Evolutionary conservation across 495 filamentous ascomycete genomes (phyloP), one percentile per base, ranked within the genome.

Genomic region (Penicillium cinerascens): DNA sequence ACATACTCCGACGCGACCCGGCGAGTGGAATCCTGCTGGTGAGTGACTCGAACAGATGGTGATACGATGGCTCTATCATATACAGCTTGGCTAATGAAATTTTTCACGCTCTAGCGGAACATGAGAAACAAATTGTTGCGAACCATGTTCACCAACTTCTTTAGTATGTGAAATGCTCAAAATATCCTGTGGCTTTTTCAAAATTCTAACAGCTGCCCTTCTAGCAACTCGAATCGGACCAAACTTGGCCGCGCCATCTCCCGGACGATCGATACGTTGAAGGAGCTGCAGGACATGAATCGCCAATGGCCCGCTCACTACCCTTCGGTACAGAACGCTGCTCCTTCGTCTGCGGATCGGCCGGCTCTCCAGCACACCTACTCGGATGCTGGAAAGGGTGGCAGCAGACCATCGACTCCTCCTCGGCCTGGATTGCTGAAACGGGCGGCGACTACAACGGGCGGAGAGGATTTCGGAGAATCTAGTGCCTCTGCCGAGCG

Each of bases 301-400:
- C 71, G 85, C 25, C 79, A 82, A 67, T 97, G 95, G 93, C 95
- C 93, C 5, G 91, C 91, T 33, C 88, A 92, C 60, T 98, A 98
- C 63, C 95, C 93, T 44, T 89, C 92, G 15, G 86, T 95, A 13
- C 85, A 89, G 63, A 81, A 78, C 44, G 64, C 79, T 27, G 80
- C 78, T 26, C 62, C 70, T 44, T 70, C 78, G 20, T 61, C 69
- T 10, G 52, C 70, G 10, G 63, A 75, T 10, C 70, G 70, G 49
- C 74, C 75, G 7, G 54, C 68, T 13, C 35, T 89, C 42, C 70
- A 76, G 3, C 83, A 86, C 44, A 73, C 80, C 20, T 75, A 80
- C 48, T 82, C 78, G 8, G 64, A 68, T 11, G 49, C 67, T 17
- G 63, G 61, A 29, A 57, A 64, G 23, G 38, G 60, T 64, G 52